Conservation (phyloP, 768 basidiomycete species). For the Butyriboletus loyo region DNA sequence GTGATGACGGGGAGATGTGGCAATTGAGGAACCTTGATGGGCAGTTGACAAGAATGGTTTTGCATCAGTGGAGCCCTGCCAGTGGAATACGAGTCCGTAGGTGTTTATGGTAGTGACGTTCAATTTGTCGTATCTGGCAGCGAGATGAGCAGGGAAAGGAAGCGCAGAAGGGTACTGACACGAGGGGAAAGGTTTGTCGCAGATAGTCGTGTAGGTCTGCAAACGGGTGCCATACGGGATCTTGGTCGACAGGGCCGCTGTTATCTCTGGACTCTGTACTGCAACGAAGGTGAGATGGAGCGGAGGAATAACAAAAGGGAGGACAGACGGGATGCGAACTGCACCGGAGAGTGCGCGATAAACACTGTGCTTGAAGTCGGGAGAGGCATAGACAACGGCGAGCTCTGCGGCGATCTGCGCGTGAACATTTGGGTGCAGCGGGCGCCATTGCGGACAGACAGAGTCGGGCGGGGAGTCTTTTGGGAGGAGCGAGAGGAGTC, state of each 20-base stretch:
- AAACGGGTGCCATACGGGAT: background rate
- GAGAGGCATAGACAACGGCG: conserved; percentile 26
- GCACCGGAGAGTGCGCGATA: conserved; percentile 34
- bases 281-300: conserved; percentile 12
- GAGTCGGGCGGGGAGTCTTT: background rate
- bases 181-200: background rate
- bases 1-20: background rate
- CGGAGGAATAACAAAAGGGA: conserved; percentile 11
- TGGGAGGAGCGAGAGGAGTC: background rate
- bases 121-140: background rate
- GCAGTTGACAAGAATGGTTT: background rate
- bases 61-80: background rate
- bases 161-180: background rate
- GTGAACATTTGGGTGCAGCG: conserved; percentile 28
- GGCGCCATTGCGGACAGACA: conserved; percentile 32
- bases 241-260: background rate
- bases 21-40: background rate
- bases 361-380: conserved; percentile 31
- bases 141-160: background rate
- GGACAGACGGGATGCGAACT: conserved; percentile 36
- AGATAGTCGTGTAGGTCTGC: background rate
- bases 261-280: background rate
- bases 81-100: background rate
- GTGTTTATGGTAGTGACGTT: background rate
- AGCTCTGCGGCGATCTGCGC: conserved; percentile 27